Percentiles rank a stretch among this genome's conserved stretches.
Evolutionary conservation across 768 basidiomycete species (phyloP).

Genomic region (Roridomyces roridus): DNA sequence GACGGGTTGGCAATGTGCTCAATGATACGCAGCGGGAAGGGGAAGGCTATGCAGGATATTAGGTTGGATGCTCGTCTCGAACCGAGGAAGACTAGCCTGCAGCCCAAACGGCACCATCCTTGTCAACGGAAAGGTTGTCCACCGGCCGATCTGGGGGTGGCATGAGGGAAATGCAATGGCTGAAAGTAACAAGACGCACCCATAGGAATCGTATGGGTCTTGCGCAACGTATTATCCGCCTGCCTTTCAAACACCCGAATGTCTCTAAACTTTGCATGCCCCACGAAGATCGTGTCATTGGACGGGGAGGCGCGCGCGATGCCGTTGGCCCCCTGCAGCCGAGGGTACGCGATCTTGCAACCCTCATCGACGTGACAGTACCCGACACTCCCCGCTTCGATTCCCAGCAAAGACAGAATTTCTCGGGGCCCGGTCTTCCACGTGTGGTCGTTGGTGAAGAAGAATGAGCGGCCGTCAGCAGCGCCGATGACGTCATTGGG

Average conservation of each 20-base stretch:
- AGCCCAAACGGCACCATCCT: constrained; percentile 64
- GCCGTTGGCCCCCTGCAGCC: constrained; percentile 62
- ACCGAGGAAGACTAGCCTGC: constrained; percentile 49
- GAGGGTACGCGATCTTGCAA: constrained; percentile 62
- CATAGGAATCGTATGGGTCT: constrained; percentile 55
- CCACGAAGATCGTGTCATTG: constrained; percentile 68
- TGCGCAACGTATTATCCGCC: constrained; percentile 58
- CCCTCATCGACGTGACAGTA: constrained; percentile 63
- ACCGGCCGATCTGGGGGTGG: constrained; percentile 47
- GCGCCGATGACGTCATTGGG: constrained; percentile 72
- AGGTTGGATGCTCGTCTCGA: too few species aligned
- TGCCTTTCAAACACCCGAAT: constrained; percentile 62
- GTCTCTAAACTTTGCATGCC: constrained; percentile 45
- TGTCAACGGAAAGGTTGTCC: constrained; percentile 68
- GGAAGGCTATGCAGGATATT: constrained; percentile 26
- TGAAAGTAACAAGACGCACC: constrained; percentile 44
- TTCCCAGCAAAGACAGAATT: constrained; percentile 33
- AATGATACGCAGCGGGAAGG: constrained; percentile 42
- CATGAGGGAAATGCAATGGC: constrained; percentile 1
- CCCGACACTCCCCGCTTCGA: constrained; percentile 53
- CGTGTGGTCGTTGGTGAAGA: constrained; percentile 71
- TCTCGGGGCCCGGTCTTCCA: constrained; percentile 60
- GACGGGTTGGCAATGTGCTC: constrained; percentile 51
- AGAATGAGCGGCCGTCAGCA: constrained; percentile 62
- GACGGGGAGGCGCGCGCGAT: constrained; percentile 56